Conservation (phyloP, 352 stramenopile genomes). For the Globisporangium uncinulatum region DNA sequence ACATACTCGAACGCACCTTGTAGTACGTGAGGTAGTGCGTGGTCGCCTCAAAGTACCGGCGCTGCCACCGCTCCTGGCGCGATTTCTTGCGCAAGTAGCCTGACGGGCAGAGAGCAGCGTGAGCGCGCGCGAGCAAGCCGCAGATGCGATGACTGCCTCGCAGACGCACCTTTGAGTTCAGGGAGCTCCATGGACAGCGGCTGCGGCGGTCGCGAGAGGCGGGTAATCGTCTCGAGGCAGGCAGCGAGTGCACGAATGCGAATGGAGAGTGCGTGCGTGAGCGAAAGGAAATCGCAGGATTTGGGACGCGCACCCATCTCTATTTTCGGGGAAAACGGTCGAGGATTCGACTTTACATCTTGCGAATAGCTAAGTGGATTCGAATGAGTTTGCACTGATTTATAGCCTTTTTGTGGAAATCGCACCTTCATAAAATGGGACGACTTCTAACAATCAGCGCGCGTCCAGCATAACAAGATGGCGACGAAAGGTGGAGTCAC, state of each 20-base stretch:
- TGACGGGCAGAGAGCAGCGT: constrained; percentile 12
- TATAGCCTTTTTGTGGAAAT: not conserved
- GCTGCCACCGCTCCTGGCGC: constrained; percentile 92
- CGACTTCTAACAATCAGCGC: too few species aligned
- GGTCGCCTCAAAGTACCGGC: constrained; percentile 97
- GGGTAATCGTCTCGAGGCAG: not conserved
- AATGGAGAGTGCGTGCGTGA: too few species aligned
- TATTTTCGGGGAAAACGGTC: not conserved
- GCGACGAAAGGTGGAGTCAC: too few species aligned
- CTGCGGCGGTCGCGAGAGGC: not conserved
- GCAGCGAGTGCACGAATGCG: not conserved
- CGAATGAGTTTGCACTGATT: constrained; percentile 3
- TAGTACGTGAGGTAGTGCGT: constrained; percentile 98
- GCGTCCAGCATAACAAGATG: too few species aligned
- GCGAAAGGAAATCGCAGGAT: too few species aligned
- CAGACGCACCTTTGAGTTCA: constrained; percentile 72
- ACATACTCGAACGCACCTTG: constrained; percentile 66
- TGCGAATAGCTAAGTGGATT: not conserved
- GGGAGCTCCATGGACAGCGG: constrained; percentile 51
- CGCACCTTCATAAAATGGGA: too few species aligned
- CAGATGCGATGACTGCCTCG: not conserved
- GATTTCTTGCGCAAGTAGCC: constrained; percentile 93
- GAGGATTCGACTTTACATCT: not conserved
- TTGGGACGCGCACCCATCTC: not conserved
- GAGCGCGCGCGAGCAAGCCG: not conserved